A percentile compares a stretch with the other conserved stretches of the same genome.
These are phyloP conservation scores for Rhodotorula sp. DNA, from an alignment of 1,284 basidiomycete genomes.

Conservation along the genomic window DNA sequence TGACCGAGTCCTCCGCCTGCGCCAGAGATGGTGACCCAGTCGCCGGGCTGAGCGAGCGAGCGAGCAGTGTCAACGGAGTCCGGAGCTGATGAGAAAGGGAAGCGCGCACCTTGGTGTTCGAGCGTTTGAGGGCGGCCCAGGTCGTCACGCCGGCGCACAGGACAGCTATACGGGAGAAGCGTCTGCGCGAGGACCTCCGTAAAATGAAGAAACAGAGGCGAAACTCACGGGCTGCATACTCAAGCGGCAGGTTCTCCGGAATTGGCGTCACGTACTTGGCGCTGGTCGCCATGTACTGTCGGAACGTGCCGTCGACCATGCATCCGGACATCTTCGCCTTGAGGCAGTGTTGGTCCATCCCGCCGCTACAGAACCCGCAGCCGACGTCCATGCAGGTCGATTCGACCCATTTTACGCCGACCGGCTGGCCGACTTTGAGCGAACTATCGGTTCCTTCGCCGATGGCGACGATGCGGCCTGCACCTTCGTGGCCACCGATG, in stretches of 20 bases:
- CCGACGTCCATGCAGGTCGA: conserved; percentile 58
- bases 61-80: background rate
- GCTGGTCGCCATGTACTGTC: conserved; percentile 65
- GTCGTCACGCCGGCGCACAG: conserved; percentile 38
- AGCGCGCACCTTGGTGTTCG: background rate
- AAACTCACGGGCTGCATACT: conserved; percentile 18
- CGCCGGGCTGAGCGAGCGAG: background rate
- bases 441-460: conserved; percentile 47
- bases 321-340: conserved; percentile 52
- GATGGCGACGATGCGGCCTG: conserved; percentile 67
- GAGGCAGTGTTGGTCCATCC: conserved; percentile 63
- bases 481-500: conserved; percentile 69
- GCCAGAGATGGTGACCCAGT: conserved; percentile 30
- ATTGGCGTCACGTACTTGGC: conserved; percentile 55
- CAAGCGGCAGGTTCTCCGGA: conserved; percentile 30
- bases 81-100: background rate
- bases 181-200: background rate
- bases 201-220: background rate
- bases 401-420: conserved; percentile 73
- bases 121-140: conserved; percentile 31
- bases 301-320: conserved; percentile 73
- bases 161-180: background rate
- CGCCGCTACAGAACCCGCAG: conserved; percentile 72
- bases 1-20: conserved; percentile 36
- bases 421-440: conserved; percentile 63